These are phyloP conservation scores for Blastocystis sp. DNA, from an alignment of 352 stramenopile genomes.

Conservation along the genomic window DNA sequence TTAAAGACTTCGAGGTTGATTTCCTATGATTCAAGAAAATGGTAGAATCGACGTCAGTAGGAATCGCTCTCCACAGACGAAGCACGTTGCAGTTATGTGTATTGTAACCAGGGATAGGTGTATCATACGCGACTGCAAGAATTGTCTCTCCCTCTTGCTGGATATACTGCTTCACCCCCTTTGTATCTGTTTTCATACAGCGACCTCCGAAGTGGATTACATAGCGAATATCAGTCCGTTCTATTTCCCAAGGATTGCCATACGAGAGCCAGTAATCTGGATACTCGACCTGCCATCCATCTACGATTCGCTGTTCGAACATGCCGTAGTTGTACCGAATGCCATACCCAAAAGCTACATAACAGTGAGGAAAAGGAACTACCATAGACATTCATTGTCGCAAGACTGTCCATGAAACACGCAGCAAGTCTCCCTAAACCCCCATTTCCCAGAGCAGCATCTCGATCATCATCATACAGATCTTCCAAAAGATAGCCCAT, in stretches of 20 bases:
- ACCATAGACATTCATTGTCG: constrained; percentile 66
- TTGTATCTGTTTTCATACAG: not conserved
- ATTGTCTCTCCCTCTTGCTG: constrained; percentile 14
- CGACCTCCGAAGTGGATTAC: constrained; percentile 63
- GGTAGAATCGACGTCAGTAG: constrained; percentile 44
- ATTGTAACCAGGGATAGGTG: constrained; percentile 65
- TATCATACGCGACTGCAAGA: constrained; percentile 64
- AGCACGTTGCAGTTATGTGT: constrained; percentile 66
- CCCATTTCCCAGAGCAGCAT: constrained; percentile 66
- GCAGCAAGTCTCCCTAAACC: constrained; percentile 65
- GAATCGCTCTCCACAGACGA: constrained; percentile 64
- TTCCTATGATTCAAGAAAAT: not conserved
- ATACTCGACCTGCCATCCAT: constrained; percentile 63
- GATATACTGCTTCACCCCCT: constrained; percentile 4
- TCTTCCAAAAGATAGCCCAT: constrained; percentile 66
- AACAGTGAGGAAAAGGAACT: not conserved
- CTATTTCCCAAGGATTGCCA: constrained; percentile 66
- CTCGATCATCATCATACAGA: constrained; percentile 63
- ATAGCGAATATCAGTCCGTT: constrained; percentile 64
- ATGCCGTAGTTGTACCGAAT: constrained; percentile 67
- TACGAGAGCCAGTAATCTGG: constrained; percentile 66
- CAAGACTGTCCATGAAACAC: constrained; percentile 66
- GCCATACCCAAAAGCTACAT: constrained; percentile 65
- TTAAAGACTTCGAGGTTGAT: constrained; percentile 61
- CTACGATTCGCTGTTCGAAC: constrained; percentile 63